These are phyloP conservation scores for Elongisporangium undulatum DNA, from an alignment of 352 stramenopile genomes.

Conservation along the genomic window DNA sequence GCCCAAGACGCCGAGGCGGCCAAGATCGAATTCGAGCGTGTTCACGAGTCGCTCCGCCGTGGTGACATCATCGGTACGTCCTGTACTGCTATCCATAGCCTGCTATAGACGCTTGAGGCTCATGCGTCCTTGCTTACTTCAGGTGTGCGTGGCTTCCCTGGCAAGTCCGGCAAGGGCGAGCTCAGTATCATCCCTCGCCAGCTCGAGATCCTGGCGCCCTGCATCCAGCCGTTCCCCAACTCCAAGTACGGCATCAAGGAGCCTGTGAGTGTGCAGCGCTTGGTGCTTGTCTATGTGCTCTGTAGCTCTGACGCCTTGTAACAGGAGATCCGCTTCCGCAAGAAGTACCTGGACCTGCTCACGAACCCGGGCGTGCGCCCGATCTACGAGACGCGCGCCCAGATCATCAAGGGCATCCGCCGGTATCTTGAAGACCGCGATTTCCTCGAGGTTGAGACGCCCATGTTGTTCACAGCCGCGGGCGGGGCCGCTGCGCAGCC, in stretches of 20 bases:
- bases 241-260: conserved; percentile 95
- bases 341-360: conserved; percentile 99
- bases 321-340: conserved; percentile 97
- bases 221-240: conserved; percentile 84
- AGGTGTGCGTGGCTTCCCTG: conserved; percentile 68
- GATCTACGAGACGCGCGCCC: conserved; percentile 92
- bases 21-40: conserved; percentile 45
- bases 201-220: conserved; percentile 94
- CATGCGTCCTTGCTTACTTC: background rate
- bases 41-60: conserved; percentile 72
- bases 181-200: conserved; percentile 81
- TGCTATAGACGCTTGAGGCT: background rate
- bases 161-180: conserved; percentile 79
- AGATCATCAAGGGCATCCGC: conserved; percentile 65
- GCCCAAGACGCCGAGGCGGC: conserved; percentile 20
- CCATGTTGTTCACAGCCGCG: conserved; percentile 98
- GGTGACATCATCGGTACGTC: conserved; percentile 66
- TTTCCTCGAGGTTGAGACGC: conserved; percentile 94
- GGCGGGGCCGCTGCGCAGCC: conserved; percentile 96
- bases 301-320: conserved; percentile 52
- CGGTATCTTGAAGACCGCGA: conserved; percentile 64
- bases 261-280: conserved; percentile 27
- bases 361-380: conserved; percentile 91
- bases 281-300: conserved; percentile 12
- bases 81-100: background rate